Conservation (phyloP, 2,329 filamentous ascomycete genomes). For the Botrytis sinoallii region DNA sequence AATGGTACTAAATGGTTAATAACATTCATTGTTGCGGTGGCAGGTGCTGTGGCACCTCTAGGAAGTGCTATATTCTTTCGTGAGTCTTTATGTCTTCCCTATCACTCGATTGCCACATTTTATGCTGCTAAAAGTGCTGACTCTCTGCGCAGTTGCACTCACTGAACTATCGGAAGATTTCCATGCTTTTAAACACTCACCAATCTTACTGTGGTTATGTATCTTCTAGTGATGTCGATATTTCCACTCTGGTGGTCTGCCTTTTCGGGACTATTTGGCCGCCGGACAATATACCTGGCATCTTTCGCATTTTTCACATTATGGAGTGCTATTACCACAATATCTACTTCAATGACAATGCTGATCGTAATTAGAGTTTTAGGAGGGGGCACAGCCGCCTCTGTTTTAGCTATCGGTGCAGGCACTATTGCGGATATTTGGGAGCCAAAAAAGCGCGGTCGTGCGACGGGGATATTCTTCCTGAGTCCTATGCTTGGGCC, state of each 20-base stretch:
- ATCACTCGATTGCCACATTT: background rate
- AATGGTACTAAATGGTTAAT: slow-evolving; percentile 79
- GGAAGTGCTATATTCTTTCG: slow-evolving; percentile 82
- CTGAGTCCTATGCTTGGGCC: slow-evolving; percentile 75
- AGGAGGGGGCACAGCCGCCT: slow-evolving; percentile 72
- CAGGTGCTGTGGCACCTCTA: slow-evolving; percentile 74
- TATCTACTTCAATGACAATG: slow-evolving; percentile 70
- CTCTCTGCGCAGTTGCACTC: slow-evolving; percentile 56
- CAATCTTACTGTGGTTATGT: slow-evolving; percentile 74
- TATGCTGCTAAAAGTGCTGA: background rate
- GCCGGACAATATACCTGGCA: slow-evolving; percentile 73
- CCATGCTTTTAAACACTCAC: slow-evolving; percentile 61
- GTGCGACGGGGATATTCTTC: slow-evolving; percentile 82
- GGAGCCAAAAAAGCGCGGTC: slow-evolving; percentile 68
- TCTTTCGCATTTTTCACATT: slow-evolving; percentile 71
- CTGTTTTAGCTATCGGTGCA: slow-evolving; percentile 78
- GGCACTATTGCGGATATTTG: slow-evolving; percentile 82
- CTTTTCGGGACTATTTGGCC: slow-evolving; percentile 70
- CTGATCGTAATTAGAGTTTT: slow-evolving; percentile 73
- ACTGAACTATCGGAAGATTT: slow-evolving; percentile 61
- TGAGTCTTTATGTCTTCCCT: slow-evolving; percentile 43
- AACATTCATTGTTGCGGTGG: slow-evolving; percentile 72
- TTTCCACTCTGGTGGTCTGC: slow-evolving; percentile 82
- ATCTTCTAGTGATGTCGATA: slow-evolving; percentile 80
- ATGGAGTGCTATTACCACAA: slow-evolving; percentile 66